These are phyloP conservation scores for Citrullus mucosospermus DNA, from an alignment of 306 rosid species.

Conservation along the genomic window DNA sequence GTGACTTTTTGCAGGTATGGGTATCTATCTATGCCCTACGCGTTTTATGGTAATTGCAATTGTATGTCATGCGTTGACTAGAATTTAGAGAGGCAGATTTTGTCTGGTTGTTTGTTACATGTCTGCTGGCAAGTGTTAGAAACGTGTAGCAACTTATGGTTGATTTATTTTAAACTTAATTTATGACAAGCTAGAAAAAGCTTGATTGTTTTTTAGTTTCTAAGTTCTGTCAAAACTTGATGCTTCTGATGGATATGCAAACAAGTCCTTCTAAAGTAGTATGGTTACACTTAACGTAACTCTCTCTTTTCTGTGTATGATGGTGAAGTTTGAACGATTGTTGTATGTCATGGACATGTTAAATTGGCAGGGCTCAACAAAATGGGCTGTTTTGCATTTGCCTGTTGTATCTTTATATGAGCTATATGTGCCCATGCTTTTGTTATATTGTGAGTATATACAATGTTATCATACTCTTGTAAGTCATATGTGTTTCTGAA, in stretches of 20 bases:
- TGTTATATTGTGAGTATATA: not conserved
- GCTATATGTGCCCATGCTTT: not conserved
- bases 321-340: not conserved
- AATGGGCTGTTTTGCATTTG: not conserved
- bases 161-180: not conserved
- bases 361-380: not conserved
- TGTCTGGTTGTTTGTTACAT: not conserved
- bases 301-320: not conserved
- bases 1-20: constrained; percentile 83
- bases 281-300: not conserved
- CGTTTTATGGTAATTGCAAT: not conserved
- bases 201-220: not conserved
- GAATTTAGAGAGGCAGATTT: not conserved
- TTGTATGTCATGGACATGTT: not conserved
- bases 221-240: not conserved
- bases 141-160: not conserved
- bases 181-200: not conserved
- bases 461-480: too few relatives aligned
- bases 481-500: too few relatives aligned
- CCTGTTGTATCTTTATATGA: not conserved
- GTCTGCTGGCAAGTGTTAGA: not conserved
- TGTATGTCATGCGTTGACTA: not conserved
- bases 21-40: not conserved
- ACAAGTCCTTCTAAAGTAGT: not conserved
- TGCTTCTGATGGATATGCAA: not conserved